phyloP scores from a whole-genome alignment of 768 basidiomycete genomes.

The Tricholoma saponaceum region DNA sequence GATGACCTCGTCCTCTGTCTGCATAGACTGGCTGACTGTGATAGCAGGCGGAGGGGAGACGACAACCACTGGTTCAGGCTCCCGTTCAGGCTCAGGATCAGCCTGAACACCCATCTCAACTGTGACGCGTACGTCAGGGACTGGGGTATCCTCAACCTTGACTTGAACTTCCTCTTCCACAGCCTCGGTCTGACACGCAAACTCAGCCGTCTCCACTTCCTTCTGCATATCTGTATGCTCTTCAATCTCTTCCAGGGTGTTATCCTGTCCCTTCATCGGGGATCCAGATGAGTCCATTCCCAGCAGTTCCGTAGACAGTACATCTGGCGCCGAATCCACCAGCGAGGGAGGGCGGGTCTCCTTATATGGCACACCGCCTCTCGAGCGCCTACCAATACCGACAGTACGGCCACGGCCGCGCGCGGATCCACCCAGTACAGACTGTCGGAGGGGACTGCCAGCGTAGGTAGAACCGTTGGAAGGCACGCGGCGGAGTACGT shows the following conservation, averaged over 20 bases:
- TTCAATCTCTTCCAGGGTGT: constrained; percentile 32
- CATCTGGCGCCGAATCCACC: constrained; percentile 61
- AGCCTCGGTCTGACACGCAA: constrained; percentile 63
- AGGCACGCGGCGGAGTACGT: constrained; percentile 60
- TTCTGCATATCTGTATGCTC: constrained; percentile 32
- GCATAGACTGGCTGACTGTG: constrained; percentile 36
- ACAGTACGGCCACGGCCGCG: constrained; percentile 33
- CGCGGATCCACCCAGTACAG: constrained; percentile 46
- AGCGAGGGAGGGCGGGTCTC: constrained; percentile 68
- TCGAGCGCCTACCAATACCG: constrained; percentile 45
- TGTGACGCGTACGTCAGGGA: constrained; percentile 19
- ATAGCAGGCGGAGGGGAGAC: constrained; percentile 16
- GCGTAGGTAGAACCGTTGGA: constrained; percentile 42
- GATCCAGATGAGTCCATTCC: constrained; percentile 36
- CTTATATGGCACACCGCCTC: constrained; percentile 68
- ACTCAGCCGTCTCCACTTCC: constrained; percentile 54
- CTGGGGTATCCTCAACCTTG: constrained; percentile 25
- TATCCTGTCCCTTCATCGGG: constrained; percentile 33
- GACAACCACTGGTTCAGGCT: constrained; percentile 20
- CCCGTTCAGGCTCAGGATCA: constrained; percentile 28
- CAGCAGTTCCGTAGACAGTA: constrained; percentile 62
- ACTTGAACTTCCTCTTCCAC: constrained; percentile 22
- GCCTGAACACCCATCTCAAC: constrained; percentile 40
- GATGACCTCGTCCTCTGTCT: constrained; percentile 43
- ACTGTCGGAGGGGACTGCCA: constrained; percentile 60